These are phyloP conservation scores for Aspergillus funiculosus DNA, from an alignment of 495 filamentous ascomycete species.

Conservation along the genomic window DNA sequence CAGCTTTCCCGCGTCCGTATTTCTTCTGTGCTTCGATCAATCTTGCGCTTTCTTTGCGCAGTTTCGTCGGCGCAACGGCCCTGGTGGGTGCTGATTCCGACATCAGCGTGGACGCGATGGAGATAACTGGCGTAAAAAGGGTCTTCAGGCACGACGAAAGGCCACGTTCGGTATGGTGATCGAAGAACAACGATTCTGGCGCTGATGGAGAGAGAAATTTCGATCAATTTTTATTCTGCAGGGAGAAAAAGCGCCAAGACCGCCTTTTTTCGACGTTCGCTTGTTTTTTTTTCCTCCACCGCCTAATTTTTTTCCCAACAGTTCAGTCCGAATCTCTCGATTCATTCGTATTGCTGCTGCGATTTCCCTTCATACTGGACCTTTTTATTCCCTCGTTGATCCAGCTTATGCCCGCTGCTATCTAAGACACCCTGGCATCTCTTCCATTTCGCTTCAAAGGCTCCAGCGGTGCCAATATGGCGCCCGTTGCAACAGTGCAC, in stretches of 20 bases:
- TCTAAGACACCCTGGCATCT: conserved; percentile 46
- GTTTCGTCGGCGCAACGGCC: conserved; percentile 29
- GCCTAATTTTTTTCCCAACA: conserved; percentile 21
- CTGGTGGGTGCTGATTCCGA: conserved; percentile 28
- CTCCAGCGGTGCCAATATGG: conserved; percentile 54
- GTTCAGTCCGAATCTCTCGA: conserved; percentile 12
- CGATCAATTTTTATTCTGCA: conserved; percentile 24
- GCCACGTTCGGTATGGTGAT: background rate
- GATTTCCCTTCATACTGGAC: too few relatives aligned
- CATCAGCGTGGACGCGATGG: conserved; percentile 11
- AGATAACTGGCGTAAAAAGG: background rate
- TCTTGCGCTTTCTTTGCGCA: conserved; percentile 37
- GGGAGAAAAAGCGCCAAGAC: conserved; percentile 25
- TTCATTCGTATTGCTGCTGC: conserved; percentile 4
- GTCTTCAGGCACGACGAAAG: conserved; percentile 8
- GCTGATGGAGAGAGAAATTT: conserved; percentile 3
- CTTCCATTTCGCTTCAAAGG: conserved; percentile 88
- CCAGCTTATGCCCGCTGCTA: too few relatives aligned
- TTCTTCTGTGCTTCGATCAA: conserved; percentile 60
- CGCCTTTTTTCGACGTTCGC: conserved; percentile 16
- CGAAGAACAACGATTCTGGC: background rate
- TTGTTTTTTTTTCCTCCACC: conserved; percentile 20
- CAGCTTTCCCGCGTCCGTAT: conserved; percentile 78
- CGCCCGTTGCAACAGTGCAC: conserved; percentile 52
- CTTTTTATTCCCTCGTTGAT: too few relatives aligned